phyloP scores from a whole-genome alignment of 176 grass and related monocot genomes.

The Triticum urartu region DNA sequence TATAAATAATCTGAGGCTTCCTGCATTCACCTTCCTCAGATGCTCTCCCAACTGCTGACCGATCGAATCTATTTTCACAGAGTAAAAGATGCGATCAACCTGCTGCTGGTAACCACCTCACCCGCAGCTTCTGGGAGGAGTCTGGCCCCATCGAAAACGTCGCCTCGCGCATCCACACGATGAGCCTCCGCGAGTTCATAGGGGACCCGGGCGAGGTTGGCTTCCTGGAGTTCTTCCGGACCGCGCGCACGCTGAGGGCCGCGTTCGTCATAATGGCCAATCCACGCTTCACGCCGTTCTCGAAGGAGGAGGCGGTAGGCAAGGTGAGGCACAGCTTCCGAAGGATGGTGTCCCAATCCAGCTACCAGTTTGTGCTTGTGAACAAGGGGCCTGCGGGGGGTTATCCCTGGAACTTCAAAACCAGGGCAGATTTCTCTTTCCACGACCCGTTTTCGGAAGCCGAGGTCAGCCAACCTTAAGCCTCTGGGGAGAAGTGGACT shows the following conservation, averaged over 20 bases:
- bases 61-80: not conserved
- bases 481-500: no score
- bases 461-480: no score
- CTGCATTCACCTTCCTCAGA: no score
- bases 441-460: no score
- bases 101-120: not conserved
- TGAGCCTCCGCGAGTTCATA: not conserved
- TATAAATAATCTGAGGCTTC: no score
- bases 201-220: not conserved
- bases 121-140: not conserved
- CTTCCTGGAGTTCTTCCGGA: not conserved
- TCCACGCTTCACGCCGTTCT: not conserved
- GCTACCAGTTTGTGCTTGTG: no score
- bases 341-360: no score
- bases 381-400: no score
- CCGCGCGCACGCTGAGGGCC: not conserved
- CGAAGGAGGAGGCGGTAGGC: not conserved
- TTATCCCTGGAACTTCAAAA: no score
- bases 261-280: not conserved
- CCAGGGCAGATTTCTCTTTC: no score
- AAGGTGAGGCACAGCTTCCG: no score
- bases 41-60: not conserved
- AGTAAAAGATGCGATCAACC: not conserved
- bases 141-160: not conserved
- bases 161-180: not conserved